Evolutionary conservation across 2,329 filamentous ascomycete species (phyloP).

Genomic region (Diaporthe batatas): DNA sequence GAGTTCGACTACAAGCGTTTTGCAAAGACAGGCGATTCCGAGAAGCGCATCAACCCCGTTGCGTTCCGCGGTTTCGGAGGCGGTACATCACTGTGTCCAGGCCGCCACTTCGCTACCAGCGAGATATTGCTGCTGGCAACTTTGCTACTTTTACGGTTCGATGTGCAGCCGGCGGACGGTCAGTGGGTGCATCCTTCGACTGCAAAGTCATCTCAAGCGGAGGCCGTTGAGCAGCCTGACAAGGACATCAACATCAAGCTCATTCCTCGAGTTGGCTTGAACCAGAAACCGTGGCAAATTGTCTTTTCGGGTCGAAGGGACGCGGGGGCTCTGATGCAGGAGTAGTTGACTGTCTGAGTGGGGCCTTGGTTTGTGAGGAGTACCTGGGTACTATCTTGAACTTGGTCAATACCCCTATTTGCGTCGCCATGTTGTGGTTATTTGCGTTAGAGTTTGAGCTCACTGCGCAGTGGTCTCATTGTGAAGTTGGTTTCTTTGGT

Average conservation of each 20-base stretch:
- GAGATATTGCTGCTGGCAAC: slow-evolving; percentile 46
- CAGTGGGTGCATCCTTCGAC: slow-evolving; percentile 35
- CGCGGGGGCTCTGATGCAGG: slow-evolving; percentile 14
- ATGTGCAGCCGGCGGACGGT: slow-evolving; percentile 41
- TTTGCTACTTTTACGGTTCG: slow-evolving; percentile 45
- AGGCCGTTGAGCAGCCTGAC: slow-evolving; percentile 44
- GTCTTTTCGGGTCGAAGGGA: slow-evolving; percentile 22
- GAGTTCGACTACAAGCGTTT: slow-evolving; percentile 43
- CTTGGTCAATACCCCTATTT: too few species aligned
- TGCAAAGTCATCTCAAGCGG: slow-evolving; percentile 41
- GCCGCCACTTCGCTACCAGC: slow-evolving; percentile 47
- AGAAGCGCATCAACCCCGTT: background rate
- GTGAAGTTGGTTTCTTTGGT: too few species aligned
- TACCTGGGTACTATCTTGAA: too few species aligned
- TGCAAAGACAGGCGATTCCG: slow-evolving; percentile 35
- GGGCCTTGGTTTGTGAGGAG: too few species aligned
- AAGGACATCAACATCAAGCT: slow-evolving; percentile 43
- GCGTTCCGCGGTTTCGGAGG: slow-evolving; percentile 48
- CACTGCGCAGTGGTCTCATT: too few species aligned
- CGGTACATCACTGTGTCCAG: slow-evolving; percentile 46
- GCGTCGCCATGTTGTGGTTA: too few species aligned
- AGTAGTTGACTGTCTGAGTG: background rate
- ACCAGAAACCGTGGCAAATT: background rate
- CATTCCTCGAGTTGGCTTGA: background rate
- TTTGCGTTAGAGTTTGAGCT: too few species aligned